Evolutionary conservation across 768 basidiomycete species (phyloP), one percentile per base, ranked within the genome.

Genomic region (Rhizopogon vulgaris): DNA sequence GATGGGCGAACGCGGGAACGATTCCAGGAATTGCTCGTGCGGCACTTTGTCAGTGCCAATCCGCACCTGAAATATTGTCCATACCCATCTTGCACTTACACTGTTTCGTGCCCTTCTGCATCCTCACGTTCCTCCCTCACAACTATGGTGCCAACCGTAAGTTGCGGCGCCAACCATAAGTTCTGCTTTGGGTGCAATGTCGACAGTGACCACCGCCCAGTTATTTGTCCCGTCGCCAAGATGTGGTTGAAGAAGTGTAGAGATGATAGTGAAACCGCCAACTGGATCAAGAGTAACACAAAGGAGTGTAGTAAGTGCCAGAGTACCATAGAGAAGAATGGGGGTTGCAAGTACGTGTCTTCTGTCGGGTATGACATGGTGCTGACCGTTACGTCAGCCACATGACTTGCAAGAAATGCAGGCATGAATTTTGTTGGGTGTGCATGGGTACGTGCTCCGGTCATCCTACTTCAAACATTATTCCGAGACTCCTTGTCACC

Each of bases 401-500:
- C 69, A 99, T 99, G 95, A 98, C 95, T 17, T 98, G 96, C 77
- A 95, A 96, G 79, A 98, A 97, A 73, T 98, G 96, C 79, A 95
- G 92, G 63, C 83, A 93, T 59, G 91, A 92, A 74, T 99, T 97
- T 69, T 99, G 96, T 68, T 99, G 96, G 96, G 94, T 99, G 38
- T 99, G 96, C 73, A 96, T 97, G 94, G 95, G 89, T 80, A 63
- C 40, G 67, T 53, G 28, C n/a, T 14, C 47, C 42, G 49, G 17
- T 59, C 22, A 53, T 24, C 51, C 47, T 10, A 53, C 58, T 41
- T 53, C 17, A 60, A 48, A 51, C 41, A 60, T 68, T 67, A 59
- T 75, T 65, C 62, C 74, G 70, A 63, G 8, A 15, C 73, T 58
- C 50, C 54, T 52, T 39, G 52, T 36, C 68, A 65, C 58, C 67